These are phyloP conservation scores for Sphagnum fallax DNA, from an alignment of 228 moss, liverwort and hornwort genomes.

Conservation along the genomic window DNA sequence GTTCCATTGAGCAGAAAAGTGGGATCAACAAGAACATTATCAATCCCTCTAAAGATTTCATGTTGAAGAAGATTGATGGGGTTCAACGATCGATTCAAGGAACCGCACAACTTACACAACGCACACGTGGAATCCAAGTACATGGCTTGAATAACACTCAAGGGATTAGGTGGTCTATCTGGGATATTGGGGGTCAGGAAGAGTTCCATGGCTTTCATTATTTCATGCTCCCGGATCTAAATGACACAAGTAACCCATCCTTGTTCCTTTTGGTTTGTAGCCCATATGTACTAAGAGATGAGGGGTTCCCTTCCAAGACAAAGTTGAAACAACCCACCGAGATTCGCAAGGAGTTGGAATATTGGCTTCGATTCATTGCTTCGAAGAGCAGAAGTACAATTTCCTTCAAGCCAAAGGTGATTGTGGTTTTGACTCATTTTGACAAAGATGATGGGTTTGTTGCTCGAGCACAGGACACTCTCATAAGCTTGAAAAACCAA, in stretches of 20 bases:
- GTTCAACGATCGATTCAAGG: too few species aligned
- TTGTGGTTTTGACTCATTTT: not conserved
- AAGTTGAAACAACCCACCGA: not conserved
- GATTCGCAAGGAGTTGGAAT: not conserved
- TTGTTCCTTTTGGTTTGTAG: not conserved
- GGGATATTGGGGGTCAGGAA: constrained; percentile 1
- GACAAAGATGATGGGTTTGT: not conserved
- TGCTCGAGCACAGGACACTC: not conserved
- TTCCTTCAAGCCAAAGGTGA: not conserved
- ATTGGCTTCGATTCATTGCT: constrained; percentile 2
- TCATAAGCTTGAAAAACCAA: not conserved
- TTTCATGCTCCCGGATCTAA: not conserved
- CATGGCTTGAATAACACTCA: too few species aligned
- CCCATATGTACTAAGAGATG: not conserved
- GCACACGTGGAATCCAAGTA: too few species aligned
- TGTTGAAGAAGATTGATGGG: too few species aligned
- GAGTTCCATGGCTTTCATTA: not conserved
- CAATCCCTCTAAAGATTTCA: too few species aligned
- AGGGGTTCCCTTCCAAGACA: not conserved
- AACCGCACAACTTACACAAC: too few species aligned
- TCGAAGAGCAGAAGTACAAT: not conserved
- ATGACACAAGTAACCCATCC: not conserved
- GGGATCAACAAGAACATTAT: too few species aligned
- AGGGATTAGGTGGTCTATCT: not conserved
- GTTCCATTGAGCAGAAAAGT: too few species aligned